These are phyloP conservation scores for Nicotiana obtusifolia DNA, from an alignment of 257 asterid genomes.

Conservation along the genomic window DNA sequence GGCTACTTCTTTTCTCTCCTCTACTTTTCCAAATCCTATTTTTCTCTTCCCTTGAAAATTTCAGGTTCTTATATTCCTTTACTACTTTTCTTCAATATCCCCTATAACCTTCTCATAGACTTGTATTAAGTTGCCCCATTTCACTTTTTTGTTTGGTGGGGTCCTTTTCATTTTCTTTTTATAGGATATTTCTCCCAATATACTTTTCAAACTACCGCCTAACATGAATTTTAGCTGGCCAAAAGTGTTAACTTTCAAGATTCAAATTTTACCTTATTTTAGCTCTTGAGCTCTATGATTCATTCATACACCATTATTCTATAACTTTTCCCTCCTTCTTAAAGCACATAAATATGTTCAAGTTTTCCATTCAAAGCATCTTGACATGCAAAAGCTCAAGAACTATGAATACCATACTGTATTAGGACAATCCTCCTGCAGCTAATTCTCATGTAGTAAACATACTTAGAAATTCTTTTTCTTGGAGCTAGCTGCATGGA, in stretches of 20 bases:
- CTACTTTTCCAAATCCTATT: constrained; percentile 7
- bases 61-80: not conserved
- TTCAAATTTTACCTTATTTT: not conserved
- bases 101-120: not conserved
- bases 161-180: not conserved
- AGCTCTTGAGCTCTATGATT: not conserved
- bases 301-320: too few relatives aligned
- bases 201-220: constrained; percentile 8
- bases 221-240: not conserved
- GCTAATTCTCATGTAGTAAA: not conserved
- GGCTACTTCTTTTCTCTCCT: constrained; percentile 2
- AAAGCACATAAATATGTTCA: constrained; percentile 9
- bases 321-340: not conserved
- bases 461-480: not conserved
- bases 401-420: not conserved
- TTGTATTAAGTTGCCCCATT: not conserved
- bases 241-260: not conserved
- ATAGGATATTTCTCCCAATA: not conserved
- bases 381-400: not conserved
- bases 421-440: not conserved
- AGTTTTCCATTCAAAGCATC: not conserved
- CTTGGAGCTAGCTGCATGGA: constrained; percentile 9
- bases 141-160: not conserved
- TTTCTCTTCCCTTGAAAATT: constrained; percentile 11
- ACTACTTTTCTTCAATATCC: constrained; percentile 5